A percentile compares a stretch with the other conserved stretches of the same genome.
Evolutionary conservation across 768 basidiomycete genomes (phyloP).

Genomic region (Leccinum variicolor): DNA sequence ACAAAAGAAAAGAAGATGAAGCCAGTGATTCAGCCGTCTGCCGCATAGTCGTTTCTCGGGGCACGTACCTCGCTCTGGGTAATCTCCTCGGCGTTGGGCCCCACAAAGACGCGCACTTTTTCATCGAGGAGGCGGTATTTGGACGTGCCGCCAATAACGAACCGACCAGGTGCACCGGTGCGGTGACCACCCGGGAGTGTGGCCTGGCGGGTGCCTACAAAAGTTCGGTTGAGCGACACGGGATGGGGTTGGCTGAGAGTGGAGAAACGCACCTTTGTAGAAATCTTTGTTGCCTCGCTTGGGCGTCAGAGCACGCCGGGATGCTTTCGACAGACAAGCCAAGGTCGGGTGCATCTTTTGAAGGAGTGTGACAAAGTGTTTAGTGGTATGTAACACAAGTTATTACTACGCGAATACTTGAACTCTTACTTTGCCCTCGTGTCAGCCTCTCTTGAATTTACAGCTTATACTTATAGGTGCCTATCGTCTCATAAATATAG

Average conservation of each 20-base stretch:
- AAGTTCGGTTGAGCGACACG: neutral
- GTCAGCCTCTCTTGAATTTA: neutral
- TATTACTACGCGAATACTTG: neutral
- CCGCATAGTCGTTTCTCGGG: neutral
- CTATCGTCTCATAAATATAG: neutral
- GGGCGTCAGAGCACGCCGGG: conserved; percentile 73
- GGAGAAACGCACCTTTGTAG: conserved; percentile 75
- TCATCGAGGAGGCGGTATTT: conserved; percentile 83
- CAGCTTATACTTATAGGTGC: neutral
- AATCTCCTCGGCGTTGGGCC: conserved; percentile 69
- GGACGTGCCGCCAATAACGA: conserved; percentile 70
- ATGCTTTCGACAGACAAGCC: conserved; percentile 76
- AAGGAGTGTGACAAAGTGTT: neutral
- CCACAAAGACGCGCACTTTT: conserved; percentile 80
- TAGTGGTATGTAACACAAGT: too few species aligned
- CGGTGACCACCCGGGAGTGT: conserved; percentile 79
- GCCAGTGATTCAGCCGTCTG: neutral
- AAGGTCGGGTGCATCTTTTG: conserved; percentile 63
- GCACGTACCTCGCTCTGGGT: conserved; percentile 51
- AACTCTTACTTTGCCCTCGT: neutral
- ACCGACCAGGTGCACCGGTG: conserved; percentile 86
- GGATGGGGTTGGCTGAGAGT: neutral
- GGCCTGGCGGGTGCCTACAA: conserved; percentile 77
- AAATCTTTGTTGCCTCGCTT: conserved; percentile 94
- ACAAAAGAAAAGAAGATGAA: neutral